Evolutionary conservation across 2,329 filamentous ascomycete genomes (phyloP), one percentile per base, ranked within the genome.

Genomic region (Fusarium pseudoanthophilum): DNA sequence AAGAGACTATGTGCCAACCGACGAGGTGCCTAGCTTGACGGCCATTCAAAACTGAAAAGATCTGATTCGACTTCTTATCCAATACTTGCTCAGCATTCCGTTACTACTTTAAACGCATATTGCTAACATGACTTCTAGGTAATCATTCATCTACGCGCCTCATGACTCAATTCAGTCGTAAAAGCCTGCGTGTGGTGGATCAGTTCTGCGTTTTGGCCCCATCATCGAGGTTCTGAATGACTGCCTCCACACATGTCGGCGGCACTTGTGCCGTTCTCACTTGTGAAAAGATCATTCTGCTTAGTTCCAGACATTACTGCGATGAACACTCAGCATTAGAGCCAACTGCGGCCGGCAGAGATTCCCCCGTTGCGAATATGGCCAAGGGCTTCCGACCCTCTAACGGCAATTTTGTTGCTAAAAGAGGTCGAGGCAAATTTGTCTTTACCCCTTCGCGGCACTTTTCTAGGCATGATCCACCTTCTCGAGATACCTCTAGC

Each of bases 21-120:
- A 80, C 83, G 86, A 77, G 80, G 84, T 84, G 80, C 79, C 81
- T 79, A 83, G 84, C 71, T 80, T 89, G 85, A 89, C 81, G 87
- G 84, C 80, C 78, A 78, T 78, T 78, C 77, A 81, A 87, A 89
- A 92, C 90, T 92, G 90, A 92, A 92, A 93, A 93, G 91, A 93
- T 88, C 91, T 93, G 91, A 93, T 86, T 75, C 71, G 68, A 72
- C 68, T 65, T 48, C 51, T 57, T 48, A 49, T 48, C 68, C 36
- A 61, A 37, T 34, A 24, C 36, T 30, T 49, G 36, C 28, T 59
- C 51, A 18, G 20, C 28, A 37, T 28, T 37, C 7, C 37, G 39
- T 60, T 37, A 15, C 16, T n/a, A 18, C 39, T 16, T 42, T 43
- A 28, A 15, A 24, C 46, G 13, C 52, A 70, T 66, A 28, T 55